Evolutionary conservation across 2,329 filamentous ascomycete genomes (phyloP), one percentile per base, ranked within the genome.

Genomic region (Pyricularia sp.): DNA sequence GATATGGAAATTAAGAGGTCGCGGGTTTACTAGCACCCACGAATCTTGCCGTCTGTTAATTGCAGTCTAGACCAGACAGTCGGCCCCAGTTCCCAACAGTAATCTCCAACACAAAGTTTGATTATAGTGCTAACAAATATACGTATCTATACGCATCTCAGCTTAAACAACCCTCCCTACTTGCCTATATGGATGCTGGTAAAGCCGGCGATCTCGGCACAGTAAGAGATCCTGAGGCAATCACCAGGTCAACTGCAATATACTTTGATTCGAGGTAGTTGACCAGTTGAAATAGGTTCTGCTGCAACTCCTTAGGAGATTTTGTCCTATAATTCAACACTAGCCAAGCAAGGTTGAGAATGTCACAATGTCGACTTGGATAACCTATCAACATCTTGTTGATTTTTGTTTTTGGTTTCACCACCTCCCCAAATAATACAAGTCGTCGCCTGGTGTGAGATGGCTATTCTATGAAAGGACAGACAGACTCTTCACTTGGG

Each of bases 401-500:
- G 5, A 3, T 49, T 49, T 49, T 13, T 49, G 24, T 2, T 26
- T 60, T 60, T 12, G 16, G 22, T 26, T 26, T 26, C 2, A 26
- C 2, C 13, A 62, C 2, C 30, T 26, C 26, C 19, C 16, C 13
- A 19, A n/a, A 7, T 7, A 10, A 26, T 60, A 6, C 24, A 26
- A 60, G 1, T 13, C 12, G 28, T 26, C 22, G 9, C 30, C 60
- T 10, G 1, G 19, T 16, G 35, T 7, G 9, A 13, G 10, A 61
- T 22, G 9, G 7, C 30, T 16, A 33, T 33, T 9, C n/a, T 35
- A 7, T 62, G 16, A 3, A 6, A 31, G 12, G 13, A 26, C 31
- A 40, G 22, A 22, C 33, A 4, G n/a, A 22, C 71, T 67, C 64
- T 64, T 61, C 59, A 61, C 31, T 61, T 31, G 28, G 31, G 31